Percentiles rank a stretch among this genome's conserved stretches.
Conservation (phyloP, 257 asterid genomes). For the Gardenia jasminoides region DNA sequence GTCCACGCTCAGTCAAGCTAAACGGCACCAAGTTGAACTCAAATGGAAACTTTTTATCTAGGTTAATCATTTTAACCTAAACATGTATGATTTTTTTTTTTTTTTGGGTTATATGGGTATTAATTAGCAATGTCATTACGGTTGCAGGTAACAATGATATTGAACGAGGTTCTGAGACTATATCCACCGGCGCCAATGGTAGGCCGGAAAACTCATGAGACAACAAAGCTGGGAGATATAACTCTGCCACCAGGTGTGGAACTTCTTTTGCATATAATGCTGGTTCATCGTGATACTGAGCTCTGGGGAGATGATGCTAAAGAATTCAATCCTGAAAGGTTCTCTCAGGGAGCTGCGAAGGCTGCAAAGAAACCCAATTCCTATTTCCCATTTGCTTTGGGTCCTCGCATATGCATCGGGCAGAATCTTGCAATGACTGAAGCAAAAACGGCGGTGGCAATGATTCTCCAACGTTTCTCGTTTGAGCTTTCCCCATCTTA, state of each 20-base stretch:
- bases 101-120: too few species aligned
- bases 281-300: slow-evolving; percentile 32
- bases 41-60: too few species aligned
- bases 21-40: too few species aligned
- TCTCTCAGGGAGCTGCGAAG: slow-evolving; percentile 35
- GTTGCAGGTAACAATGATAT: slow-evolving; percentile 37
- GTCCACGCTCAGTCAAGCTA: too few species aligned
- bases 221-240: slow-evolving; percentile 34
- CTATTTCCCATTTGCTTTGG: slow-evolving; percentile 46
- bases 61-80: too few species aligned
- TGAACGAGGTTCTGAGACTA: slow-evolving; percentile 45
- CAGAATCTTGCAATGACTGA: slow-evolving; percentile 39
- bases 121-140: too few species aligned
- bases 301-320: slow-evolving; percentile 45
- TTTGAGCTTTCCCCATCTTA: slow-evolving; percentile 46
- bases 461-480: slow-evolving; percentile 33
- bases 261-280: slow-evolving; percentile 20
- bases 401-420: slow-evolving; percentile 48
- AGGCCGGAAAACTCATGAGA: slow-evolving; percentile 17
- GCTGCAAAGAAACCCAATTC: slow-evolving; percentile 33
- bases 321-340: slow-evolving; percentile 48
- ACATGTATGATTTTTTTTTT: too few species aligned
- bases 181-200: slow-evolving; percentile 39
- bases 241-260: slow-evolving; percentile 35
- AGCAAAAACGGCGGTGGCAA: slow-evolving; percentile 35